These are phyloP conservation scores for Volvox reticuliferus DNA, from an alignment of 139 green algal species.

Conservation along the genomic window DNA sequence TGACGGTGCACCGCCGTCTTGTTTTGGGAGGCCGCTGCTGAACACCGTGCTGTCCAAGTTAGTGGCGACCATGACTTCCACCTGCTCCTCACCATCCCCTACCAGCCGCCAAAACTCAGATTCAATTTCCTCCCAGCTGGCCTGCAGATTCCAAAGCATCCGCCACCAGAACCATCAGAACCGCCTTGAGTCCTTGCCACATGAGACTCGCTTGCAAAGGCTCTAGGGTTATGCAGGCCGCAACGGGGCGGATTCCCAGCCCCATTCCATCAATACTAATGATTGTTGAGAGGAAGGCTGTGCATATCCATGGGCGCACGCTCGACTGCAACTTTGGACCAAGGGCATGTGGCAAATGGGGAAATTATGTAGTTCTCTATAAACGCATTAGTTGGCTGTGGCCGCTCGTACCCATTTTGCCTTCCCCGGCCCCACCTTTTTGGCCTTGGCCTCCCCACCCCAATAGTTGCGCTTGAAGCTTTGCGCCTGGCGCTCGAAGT, in stretches of 20 bases:
- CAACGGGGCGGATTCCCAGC: no score
- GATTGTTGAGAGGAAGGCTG: no score
- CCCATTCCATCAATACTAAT: no score
- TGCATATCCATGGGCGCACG: no score
- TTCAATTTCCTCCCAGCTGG: slow-evolving; percentile 73
- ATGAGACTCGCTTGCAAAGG: no score
- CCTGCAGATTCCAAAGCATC: slow-evolving; percentile 24
- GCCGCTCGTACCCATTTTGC: no score
- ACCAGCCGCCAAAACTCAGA: slow-evolving; percentile 91
- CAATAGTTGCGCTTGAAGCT: slow-evolving; percentile 50
- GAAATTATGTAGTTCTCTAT: no score
- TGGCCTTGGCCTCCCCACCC: slow-evolving; percentile 52
- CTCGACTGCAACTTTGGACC: no score
- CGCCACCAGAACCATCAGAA: no score
- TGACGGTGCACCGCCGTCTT: not conserved
- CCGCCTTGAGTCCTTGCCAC: no score
- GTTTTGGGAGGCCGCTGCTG: slow-evolving; percentile 75
- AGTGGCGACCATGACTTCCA: slow-evolving; percentile 83
- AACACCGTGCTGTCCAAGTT: slow-evolving; percentile 82
- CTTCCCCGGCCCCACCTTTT: slow-evolving; percentile 38
- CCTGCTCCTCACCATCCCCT: slow-evolving; percentile 79
- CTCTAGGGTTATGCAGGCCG: no score
- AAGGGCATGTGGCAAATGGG: no score
- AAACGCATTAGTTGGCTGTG: not conserved
- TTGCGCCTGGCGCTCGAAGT: slow-evolving; percentile 70